phyloP scores from a whole-genome alignment of 2,329 filamentous ascomycete genomes.

The Colletotrichum sublineola region DNA sequence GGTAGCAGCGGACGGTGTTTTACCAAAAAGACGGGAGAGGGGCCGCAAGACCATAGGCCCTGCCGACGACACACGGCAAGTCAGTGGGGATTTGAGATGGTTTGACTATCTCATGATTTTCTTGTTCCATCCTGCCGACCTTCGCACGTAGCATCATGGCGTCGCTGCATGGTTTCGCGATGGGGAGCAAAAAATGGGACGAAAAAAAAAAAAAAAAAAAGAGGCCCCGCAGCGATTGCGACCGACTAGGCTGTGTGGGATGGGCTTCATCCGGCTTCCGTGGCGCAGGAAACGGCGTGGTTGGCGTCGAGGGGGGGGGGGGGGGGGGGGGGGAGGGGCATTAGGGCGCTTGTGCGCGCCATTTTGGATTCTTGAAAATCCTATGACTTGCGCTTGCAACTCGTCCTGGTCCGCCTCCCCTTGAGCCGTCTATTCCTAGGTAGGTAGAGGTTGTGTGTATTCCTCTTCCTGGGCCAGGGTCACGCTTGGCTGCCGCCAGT shows the following conservation, averaged over 20 bases:
- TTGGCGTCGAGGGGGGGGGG: background rate
- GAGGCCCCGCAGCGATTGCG: background rate
- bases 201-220: background rate
- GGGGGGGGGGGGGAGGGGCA: background rate
- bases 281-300: background rate
- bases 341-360: conserved; percentile 2
- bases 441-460: too few relatives aligned
- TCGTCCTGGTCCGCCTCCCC: background rate
- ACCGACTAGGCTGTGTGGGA: background rate
- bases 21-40: background rate
- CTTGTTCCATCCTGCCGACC: too few relatives aligned
- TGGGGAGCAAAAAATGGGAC: background rate
- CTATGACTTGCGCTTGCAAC: background rate
- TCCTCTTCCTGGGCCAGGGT: background rate
- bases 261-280: background rate
- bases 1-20: background rate
- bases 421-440: background rate
- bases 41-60: background rate
- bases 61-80: background rate
- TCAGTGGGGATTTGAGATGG: background rate
- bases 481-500: background rate
- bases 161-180: background rate
- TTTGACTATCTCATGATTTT: background rate
- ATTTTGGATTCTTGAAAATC: background rate
- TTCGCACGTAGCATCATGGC: background rate